phyloP scores from a whole-genome alignment of 306 rosid genomes.

The Quercus ilex region DNA sequence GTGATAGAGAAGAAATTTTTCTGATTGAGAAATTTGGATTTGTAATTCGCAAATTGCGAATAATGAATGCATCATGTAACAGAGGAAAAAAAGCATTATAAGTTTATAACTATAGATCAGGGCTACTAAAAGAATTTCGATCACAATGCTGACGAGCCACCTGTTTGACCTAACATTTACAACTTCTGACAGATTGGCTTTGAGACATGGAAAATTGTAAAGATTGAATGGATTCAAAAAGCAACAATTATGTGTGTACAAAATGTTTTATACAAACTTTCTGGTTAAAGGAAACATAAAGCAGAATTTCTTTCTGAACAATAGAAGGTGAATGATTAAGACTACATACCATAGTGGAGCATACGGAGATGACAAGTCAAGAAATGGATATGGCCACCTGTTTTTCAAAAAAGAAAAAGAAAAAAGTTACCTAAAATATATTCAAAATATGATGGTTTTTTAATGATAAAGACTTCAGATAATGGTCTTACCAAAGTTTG shows the following conservation, averaged over 20 bases:
- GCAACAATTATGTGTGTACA: neutral
- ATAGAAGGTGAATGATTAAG: neutral
- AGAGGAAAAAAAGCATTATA: neutral
- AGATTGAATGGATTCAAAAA: neutral
- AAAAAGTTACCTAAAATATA: neutral
- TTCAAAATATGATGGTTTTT: slow-evolving; percentile 2
- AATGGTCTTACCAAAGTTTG: slow-evolving; percentile 60
- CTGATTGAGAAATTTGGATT: neutral
- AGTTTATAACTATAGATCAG: neutral
- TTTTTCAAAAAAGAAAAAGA: slow-evolving; percentile 13
- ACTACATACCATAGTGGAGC: slow-evolving; percentile 75
- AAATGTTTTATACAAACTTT: neutral
- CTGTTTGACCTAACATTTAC: neutral
- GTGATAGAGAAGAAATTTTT: neutral
- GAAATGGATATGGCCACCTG: slow-evolving; percentile 99
- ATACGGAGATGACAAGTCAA: slow-evolving; percentile 77
- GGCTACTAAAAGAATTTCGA: neutral
- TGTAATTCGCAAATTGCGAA: neutral
- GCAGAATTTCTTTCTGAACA: neutral
- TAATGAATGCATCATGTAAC: neutral
- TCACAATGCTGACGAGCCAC: neutral
- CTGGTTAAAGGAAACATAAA: neutral
- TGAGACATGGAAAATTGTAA: neutral
- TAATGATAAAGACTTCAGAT: neutral
- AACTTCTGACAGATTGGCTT: neutral